Percentiles rank a stretch among this genome's conserved stretches.
Evolutionary conservation across 768 basidiomycete genomes (phyloP).

Genomic region (Amanita phalloides): DNA sequence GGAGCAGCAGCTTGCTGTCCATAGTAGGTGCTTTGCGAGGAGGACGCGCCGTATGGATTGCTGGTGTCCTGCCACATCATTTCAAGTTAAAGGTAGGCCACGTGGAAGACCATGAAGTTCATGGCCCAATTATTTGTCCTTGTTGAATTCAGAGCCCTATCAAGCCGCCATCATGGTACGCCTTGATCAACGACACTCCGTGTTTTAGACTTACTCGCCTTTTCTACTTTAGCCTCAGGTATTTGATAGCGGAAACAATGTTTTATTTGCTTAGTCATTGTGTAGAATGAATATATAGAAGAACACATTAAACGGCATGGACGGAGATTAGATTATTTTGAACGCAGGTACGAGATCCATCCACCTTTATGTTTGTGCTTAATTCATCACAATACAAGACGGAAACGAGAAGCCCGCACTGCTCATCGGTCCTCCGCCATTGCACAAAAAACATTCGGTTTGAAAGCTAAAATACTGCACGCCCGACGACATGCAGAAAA

Average conservation of each 20-base stretch:
- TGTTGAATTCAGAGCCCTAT: constrained; percentile 17
- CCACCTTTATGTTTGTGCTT: constrained; percentile 1
- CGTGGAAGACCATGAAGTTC: constrained; percentile 17
- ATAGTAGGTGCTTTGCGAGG: constrained; percentile 53
- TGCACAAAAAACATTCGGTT: constrained; percentile 91
- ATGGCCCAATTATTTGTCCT: constrained; percentile 14
- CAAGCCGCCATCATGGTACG: constrained; percentile 29
- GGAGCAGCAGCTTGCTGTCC: constrained; percentile 31
- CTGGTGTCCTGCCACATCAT: constrained; percentile 69
- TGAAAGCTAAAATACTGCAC: constrained; percentile 97
- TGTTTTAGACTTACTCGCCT: constrained; percentile 9
- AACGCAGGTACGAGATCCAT: constrained; percentile 64
- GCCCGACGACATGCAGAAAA: constrained; percentile 95
- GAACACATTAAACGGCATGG: constrained; percentile 98
- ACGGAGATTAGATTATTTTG: constrained; percentile 90
- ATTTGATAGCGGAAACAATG: constrained; percentile 7
- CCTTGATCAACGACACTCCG: neutral
- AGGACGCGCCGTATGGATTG: constrained; percentile 49
- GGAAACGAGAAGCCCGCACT: constrained; percentile 74
- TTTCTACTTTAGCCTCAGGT: constrained; percentile 53
- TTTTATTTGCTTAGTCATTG: neutral
- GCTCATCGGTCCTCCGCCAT: constrained; percentile 67
- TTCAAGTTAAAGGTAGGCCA: constrained; percentile 11
- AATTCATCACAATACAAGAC: constrained; percentile 30
- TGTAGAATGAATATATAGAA: constrained; percentile 97